Percentiles rank a stretch among this genome's conserved stretches.
Evolutionary conservation across 192 early-diverging fungal genomes (phyloP).

Genomic region (Backusella macrospora): DNA sequence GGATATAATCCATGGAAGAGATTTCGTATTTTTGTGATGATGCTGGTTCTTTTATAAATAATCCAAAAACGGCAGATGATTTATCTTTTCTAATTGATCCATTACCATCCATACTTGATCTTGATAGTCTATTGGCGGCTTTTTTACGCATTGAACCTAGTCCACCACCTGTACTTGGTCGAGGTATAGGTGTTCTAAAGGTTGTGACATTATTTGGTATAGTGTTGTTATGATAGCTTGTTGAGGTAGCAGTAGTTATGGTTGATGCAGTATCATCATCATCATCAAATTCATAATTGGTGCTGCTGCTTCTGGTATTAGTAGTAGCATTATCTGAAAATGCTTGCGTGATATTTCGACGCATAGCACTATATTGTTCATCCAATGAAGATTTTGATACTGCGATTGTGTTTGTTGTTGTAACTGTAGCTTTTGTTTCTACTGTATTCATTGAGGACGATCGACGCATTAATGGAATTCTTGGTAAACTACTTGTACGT

Average conservation of each 20-base stretch:
- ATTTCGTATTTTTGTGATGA: neutral
- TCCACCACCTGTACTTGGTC: neutral
- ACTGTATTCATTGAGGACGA: constrained; percentile 9
- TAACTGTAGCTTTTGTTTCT: neutral
- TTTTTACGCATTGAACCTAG: constrained; percentile 26
- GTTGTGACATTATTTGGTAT: neutral
- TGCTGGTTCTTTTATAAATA: constrained; percentile 2
- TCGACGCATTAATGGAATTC: neutral
- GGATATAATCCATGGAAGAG: neutral
- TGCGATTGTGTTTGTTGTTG: neutral
- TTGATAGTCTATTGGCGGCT: constrained; percentile 14
- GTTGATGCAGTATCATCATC: neutral
- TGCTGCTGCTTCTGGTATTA: no score
- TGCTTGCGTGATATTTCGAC: no score
- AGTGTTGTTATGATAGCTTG: no score
- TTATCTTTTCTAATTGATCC: neutral
- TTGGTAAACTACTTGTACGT: constrained; percentile 25
- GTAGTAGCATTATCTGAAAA: no score
- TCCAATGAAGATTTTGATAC: neutral
- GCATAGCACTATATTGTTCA: no score
- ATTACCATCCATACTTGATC: constrained; percentile 25
- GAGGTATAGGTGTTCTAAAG: neutral
- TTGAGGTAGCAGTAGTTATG: neutral
- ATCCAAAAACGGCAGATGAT: neutral
- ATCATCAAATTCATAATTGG: neutral